A percentile compares a stretch with the other conserved stretches of the same genome.
Evolutionary conservation across 768 basidiomycete genomes (phyloP).

Genomic region (Hydnomerulius pinastri): DNA sequence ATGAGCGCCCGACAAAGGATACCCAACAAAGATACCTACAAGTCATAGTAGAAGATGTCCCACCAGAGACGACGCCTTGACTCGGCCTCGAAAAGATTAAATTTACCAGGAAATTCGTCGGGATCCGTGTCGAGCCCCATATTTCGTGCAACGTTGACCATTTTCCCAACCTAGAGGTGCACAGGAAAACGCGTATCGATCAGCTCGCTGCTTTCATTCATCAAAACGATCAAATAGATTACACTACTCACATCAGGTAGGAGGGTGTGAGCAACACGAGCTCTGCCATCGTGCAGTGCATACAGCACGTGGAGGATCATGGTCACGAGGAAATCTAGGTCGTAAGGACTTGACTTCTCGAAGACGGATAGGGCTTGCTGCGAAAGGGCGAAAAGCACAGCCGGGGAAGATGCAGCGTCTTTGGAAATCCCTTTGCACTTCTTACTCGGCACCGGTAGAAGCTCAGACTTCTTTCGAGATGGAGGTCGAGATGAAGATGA

Average conservation of each 20-base stretch:
- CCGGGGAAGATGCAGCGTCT: slow-evolving; percentile 32
- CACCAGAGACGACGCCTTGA: slow-evolving; percentile 68
- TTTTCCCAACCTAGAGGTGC: slow-evolving; percentile 57
- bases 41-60: slow-evolving; percentile 76
- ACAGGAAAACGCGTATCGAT: slow-evolving; percentile 9
- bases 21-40: slow-evolving; percentile 49
- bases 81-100: slow-evolving; percentile 52
- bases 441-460: slow-evolving; percentile 14
- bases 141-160: slow-evolving; percentile 63
- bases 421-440: slow-evolving; percentile 31
- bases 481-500: slow-evolving; percentile 22
- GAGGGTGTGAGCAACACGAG: slow-evolving; percentile 38
- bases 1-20: slow-evolving; percentile 8
- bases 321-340: slow-evolving; percentile 61
- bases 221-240: slow-evolving; percentile 23
- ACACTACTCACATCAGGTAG: slow-evolving; percentile 28
- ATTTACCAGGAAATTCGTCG: slow-evolving; percentile 49
- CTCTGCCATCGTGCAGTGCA: slow-evolving; percentile 52
- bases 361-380: slow-evolving; percentile 46
- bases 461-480: slow-evolving; percentile 23
- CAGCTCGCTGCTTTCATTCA: slow-evolving; percentile 23
- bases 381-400: slow-evolving; percentile 49
- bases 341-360: slow-evolving; percentile 46
- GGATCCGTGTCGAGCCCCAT: slow-evolving; percentile 67
- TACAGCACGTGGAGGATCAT: slow-evolving; percentile 58